phyloP scores from a whole-genome alignment of 495 filamentous ascomycete species.

The Xeromyces bisporus region DNA sequence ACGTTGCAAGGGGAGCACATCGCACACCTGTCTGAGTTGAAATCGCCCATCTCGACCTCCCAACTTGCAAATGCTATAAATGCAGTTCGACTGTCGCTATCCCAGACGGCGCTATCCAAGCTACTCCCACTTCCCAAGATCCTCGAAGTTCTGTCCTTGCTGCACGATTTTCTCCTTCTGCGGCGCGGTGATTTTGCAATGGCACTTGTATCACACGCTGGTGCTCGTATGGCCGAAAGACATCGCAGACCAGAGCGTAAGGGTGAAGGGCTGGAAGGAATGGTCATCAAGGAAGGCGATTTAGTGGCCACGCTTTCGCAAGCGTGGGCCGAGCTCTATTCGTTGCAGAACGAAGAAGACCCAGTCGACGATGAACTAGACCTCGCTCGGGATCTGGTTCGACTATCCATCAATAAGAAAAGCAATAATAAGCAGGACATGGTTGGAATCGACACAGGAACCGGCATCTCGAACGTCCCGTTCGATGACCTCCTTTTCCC shows the following conservation, averaged over 20 bases:
- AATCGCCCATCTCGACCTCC: constrained; percentile 54
- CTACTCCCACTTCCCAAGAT: constrained; percentile 62
- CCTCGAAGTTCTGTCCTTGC: constrained; percentile 54
- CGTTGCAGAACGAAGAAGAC: constrained; percentile 56
- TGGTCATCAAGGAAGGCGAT: constrained; percentile 75
- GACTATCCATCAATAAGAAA: constrained; percentile 38
- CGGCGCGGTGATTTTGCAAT: constrained; percentile 82
- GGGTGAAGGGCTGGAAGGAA: constrained; percentile 26
- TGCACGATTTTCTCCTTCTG: constrained; percentile 77
- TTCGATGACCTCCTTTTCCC: constrained; percentile 79
- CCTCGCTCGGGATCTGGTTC: constrained; percentile 58
- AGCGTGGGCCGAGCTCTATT: constrained; percentile 61
- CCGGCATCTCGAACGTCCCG: constrained; percentile 19
- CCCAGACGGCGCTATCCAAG: constrained; percentile 61
- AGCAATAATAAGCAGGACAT: constrained; percentile 17
- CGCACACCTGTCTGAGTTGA: constrained; percentile 47
- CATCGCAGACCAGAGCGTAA: constrained; percentile 17
- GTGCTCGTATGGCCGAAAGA: constrained; percentile 46
- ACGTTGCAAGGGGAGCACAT: constrained; percentile 59
- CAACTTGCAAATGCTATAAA: constrained; percentile 53
- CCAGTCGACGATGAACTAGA: constrained; percentile 60
- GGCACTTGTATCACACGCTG: constrained; percentile 67
- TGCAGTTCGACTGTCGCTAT: constrained; percentile 63
- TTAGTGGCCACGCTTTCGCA: constrained; percentile 53
- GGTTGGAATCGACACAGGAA: constrained; percentile 8